These are phyloP conservation scores for Laburnicola sp. DNA, from an alignment of 2,329 filamentous ascomycete species.

Conservation along the genomic window DNA sequence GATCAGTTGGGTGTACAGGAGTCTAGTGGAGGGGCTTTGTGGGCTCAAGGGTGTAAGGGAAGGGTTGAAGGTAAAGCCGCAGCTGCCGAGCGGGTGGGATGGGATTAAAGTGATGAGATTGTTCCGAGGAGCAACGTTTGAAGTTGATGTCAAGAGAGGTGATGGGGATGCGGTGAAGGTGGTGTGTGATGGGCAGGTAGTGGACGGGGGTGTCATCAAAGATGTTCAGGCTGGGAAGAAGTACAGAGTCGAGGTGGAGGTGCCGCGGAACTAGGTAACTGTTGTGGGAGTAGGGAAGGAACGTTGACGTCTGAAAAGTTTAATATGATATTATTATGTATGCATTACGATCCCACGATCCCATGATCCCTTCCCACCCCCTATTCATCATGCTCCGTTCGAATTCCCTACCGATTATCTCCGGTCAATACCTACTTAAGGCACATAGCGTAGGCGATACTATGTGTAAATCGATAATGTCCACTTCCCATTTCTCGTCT, in stretches of 20 bases:
- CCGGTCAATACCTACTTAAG: no score
- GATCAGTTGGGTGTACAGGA: conserved; percentile 60
- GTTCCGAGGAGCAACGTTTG: conserved; percentile 58
- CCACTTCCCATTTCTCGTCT: no score
- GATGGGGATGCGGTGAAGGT: conserved; percentile 50
- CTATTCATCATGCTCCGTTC: no score
- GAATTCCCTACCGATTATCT: no score
- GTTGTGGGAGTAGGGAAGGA: no score
- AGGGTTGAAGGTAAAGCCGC: conserved; percentile 54
- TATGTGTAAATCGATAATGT: no score
- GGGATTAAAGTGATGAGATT: conserved; percentile 52
- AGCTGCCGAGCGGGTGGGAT: conserved; percentile 57
- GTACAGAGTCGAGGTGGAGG: conserved; percentile 51
- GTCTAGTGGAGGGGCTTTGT: conserved; percentile 59
- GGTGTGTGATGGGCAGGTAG: conserved; percentile 40
- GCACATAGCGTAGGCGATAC: no score
- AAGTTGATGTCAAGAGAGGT: conserved; percentile 51
- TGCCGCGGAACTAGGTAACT: conserved; percentile 25
- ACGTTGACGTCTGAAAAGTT: no score
- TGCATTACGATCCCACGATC: no score
- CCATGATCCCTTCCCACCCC: no score
- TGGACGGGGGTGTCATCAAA: conserved; percentile 50
- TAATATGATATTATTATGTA: no score
- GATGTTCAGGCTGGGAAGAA: conserved; percentile 49
- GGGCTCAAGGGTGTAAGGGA: conserved; percentile 56